These are phyloP conservation scores for Sarocladium kiliense DNA, from an alignment of 2,329 filamentous ascomycete species.

Conservation along the genomic window DNA sequence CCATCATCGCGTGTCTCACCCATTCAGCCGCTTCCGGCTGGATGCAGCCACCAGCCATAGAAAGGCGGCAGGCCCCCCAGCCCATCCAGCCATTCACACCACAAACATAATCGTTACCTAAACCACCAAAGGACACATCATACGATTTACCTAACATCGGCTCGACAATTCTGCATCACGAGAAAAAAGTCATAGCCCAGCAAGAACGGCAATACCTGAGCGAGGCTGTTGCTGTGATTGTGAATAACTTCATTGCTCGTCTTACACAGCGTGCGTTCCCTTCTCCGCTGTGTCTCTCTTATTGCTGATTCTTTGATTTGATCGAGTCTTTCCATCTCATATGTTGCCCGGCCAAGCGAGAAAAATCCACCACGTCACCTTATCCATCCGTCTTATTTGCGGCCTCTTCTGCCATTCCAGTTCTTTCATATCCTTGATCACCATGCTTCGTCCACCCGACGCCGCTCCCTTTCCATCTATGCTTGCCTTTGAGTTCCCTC, in stretches of 20 bases:
- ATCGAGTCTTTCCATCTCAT: not conserved
- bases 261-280: not conserved
- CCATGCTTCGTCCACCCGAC: not conserved
- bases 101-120: not conserved
- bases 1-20: not conserved
- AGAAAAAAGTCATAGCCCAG: too few species aligned
- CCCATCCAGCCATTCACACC: not conserved
- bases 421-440: not conserved
- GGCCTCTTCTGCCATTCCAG: not conserved
- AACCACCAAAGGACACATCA: not conserved
- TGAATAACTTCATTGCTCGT: slow-evolving; percentile 2
- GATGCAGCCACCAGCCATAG: not conserved
- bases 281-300: not conserved
- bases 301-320: not conserved
- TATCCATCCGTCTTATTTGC: not conserved
- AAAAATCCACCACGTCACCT: not conserved
- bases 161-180: not conserved
- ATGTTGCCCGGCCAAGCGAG: not conserved
- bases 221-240: not conserved
- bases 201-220: not conserved
- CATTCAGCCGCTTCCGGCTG: not conserved
- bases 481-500: not conserved
- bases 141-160: not conserved
- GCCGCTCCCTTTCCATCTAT: not conserved
- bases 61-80: too few species aligned